A percentile compares a stretch with the other conserved stretches of the same genome.
Conservation (phyloP, 768 basidiomycete species). For the Mycena alexandri region DNA sequence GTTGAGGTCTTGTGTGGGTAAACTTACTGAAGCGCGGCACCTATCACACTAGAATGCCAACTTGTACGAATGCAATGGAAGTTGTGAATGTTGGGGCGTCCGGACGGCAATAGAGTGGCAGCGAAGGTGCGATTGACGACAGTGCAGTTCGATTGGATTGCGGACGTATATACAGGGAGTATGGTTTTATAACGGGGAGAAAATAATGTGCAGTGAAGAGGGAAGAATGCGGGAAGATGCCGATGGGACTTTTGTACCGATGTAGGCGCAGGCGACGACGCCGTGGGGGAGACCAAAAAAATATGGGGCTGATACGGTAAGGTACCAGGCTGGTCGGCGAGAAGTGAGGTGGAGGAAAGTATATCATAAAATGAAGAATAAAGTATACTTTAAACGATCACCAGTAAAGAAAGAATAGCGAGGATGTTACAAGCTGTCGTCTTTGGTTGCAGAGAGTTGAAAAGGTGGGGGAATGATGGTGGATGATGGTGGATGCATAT, state of each 20-base stretch:
- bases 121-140: constrained; percentile 31
- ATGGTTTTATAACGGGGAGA: constrained; percentile 33
- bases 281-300: constrained; percentile 35
- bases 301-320: constrained; percentile 27
- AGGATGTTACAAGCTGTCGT: constrained; percentile 61
- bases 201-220: constrained; percentile 38
- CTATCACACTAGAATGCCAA: constrained; percentile 14
- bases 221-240: constrained; percentile 32
- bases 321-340: constrained; percentile 39
- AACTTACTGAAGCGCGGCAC: constrained; percentile 24
- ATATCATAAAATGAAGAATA: constrained; percentile 88
- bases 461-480: constrained; percentile 63
- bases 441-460: constrained; percentile 61
- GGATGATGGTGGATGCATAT: constrained; percentile 70
- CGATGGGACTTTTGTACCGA: constrained; percentile 38
- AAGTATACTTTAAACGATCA: constrained; percentile 79
- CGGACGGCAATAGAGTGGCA: neutral
- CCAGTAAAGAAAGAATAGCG: constrained; percentile 57
- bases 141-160: constrained; percentile 32
- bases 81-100: constrained; percentile 22
- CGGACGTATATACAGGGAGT: constrained; percentile 36
- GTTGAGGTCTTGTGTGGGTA: constrained; percentile 35
- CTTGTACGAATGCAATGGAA: constrained; percentile 24
- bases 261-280: constrained; percentile 30
- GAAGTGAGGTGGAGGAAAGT: constrained; percentile 47